Evolutionary conservation across 1,284 basidiomycete genomes (phyloP), one percentile per base, ranked within the genome.

Genomic region (Apiotrichum domesticum): DNA sequence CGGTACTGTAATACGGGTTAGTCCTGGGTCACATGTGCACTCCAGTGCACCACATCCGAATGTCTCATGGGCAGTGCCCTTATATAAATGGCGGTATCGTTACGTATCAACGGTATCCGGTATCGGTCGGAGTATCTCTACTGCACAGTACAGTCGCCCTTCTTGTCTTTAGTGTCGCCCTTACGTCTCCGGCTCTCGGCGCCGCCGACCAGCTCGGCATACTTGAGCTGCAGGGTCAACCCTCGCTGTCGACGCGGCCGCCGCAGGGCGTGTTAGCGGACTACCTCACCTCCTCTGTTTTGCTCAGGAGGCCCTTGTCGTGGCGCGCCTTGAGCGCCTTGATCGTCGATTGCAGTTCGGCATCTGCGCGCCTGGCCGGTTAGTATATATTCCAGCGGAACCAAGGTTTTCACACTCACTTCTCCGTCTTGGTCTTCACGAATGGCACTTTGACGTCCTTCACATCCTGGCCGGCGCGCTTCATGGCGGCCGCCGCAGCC

Each of bases 211-310:
- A 77, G 59, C 59, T 76, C 73, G 42, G 75, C 75, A 55, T 76
- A 77, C 54, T 67, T 68, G 44, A 73, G 59, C 73, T 75, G 54
- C 7, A 14, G 21, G 44, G 13, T 39, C 15, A 40, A 32, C n/a
- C n/a, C 46, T 47, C 13, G 10, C 34, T 8, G 3, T 8, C 6
- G 34, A 6, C 6, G 32, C 32, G 37, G 32, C 33, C 32, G 50
- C 42, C 34, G 44, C 15, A 44, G 11, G 42, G 42, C 29, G 52
- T 52, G 52, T 33, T 45, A 8, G 42, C 29, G 33, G 32, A 35
- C n/a, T 33, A 69, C 66, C 73, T 74, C 66, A 77, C 74, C 71
- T 76, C 68, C 63, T 77, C 76, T n/a, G 70, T 61, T 52, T 72
- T 71, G 33, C 62, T 67, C 51, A 77, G 59, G n/a, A 77, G 55